A percentile compares a stretch with the other conserved stretches of the same genome.
phyloP scores from a whole-genome alignment of 108 stramenopile species.

The Parietichytrium sp. region DNA sequence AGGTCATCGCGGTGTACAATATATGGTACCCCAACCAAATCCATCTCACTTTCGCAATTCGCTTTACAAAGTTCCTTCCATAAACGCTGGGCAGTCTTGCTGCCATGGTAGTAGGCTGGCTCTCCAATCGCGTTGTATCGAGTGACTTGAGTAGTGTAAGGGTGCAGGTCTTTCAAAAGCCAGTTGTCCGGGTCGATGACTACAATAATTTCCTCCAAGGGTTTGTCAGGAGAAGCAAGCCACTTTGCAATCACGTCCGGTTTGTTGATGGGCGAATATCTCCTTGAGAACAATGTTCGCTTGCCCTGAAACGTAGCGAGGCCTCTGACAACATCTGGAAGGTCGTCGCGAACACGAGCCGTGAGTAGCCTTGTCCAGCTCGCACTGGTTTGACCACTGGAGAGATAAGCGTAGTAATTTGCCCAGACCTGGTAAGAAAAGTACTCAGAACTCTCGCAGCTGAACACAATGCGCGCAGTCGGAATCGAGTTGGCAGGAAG shows the following conservation, averaged over 20 bases:
- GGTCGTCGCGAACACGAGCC: not conserved
- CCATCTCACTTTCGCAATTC: not conserved
- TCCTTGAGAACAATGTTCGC: not conserved
- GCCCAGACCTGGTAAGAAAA: constrained; percentile 30
- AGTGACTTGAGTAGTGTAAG: not conserved
- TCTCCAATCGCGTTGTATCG: not conserved
- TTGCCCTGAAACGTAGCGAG: constrained; percentile 30
- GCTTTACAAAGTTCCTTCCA: constrained; percentile 1
- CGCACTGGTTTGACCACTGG: not conserved
- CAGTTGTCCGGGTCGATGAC: constrained; percentile 41
- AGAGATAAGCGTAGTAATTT: not conserved
- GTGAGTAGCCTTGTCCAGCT: constrained; percentile 1
- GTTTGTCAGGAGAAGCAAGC: not conserved
- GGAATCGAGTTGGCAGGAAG: not conserved
- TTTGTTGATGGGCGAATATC: constrained; percentile 29
- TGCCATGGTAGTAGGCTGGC: constrained; percentile 29
- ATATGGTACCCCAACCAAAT: constrained; percentile 23
- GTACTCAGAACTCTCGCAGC: not conserved
- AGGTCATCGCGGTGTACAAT: constrained; percentile 37
- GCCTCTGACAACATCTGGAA: not conserved
- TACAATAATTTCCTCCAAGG: constrained; percentile 24
- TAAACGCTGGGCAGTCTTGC: not conserved
- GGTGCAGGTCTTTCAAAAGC: not conserved
- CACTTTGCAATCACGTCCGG: constrained; percentile 4
- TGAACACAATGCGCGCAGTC: constrained; percentile 14